phyloP scores from a whole-genome alignment of 2,329 filamentous ascomycete genomes.

The Bipolaris victoriae region DNA sequence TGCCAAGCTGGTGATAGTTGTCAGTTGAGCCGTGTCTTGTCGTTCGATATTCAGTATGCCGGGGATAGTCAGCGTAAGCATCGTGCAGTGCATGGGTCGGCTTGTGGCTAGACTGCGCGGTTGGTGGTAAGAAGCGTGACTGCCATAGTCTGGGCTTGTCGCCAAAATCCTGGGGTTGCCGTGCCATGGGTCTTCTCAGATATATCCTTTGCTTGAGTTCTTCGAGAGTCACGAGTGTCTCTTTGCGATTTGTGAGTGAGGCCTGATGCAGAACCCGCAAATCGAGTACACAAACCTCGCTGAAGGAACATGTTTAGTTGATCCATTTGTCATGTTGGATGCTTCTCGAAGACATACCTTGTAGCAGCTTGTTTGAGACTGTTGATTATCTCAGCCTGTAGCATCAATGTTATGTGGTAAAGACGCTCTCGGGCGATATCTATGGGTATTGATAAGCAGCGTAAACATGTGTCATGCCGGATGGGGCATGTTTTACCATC shows the following conservation, averaged over 20 bases:
- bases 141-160: slow-evolving; percentile 8
- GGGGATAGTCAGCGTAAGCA: slow-evolving; percentile 27
- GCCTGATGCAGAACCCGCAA: slow-evolving; percentile 46
- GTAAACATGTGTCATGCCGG: slow-evolving; percentile 15
- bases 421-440: slow-evolving; percentile 47
- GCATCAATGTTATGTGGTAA: slow-evolving; percentile 47
- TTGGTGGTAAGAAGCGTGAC: slow-evolving; percentile 22
- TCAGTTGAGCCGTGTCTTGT: slow-evolving; percentile 30
- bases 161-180: slow-evolving; percentile 19
- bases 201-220: slow-evolving; percentile 49
- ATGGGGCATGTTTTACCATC: slow-evolving; percentile 43
- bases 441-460: slow-evolving; percentile 20
- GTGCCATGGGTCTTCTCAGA: slow-evolving; percentile 28
- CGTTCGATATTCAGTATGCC: slow-evolving; percentile 18
- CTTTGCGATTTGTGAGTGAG: slow-evolving; percentile 44
- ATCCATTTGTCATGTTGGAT: neutral
- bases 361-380: slow-evolving; percentile 46
- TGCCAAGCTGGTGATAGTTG: slow-evolving; percentile 31
- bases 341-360: slow-evolving; percentile 32
- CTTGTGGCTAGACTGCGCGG: slow-evolving; percentile 19
- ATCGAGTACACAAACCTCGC: slow-evolving; percentile 38
- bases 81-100: slow-evolving; percentile 17
- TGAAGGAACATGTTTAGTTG: neutral
- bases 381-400: slow-evolving; percentile 51
- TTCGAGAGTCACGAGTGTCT: slow-evolving; percentile 43